Evolutionary conservation across 2,329 filamentous ascomycete genomes (phyloP), one percentile per base, ranked within the genome.

Genomic region (Aureobasidium sp.): DNA sequence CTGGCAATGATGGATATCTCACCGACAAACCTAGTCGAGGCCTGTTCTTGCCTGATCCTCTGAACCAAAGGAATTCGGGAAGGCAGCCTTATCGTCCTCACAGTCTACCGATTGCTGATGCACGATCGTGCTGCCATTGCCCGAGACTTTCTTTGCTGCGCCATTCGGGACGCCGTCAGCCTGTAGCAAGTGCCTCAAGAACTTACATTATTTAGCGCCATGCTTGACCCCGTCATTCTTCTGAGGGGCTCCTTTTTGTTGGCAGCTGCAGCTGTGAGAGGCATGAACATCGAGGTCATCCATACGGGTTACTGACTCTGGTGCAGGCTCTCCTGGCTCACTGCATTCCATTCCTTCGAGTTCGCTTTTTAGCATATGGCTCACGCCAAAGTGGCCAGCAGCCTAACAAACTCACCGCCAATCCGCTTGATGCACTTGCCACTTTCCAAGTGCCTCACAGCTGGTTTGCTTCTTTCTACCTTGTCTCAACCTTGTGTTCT

Each of bases 381-480:
- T 74, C 80, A 51, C 77, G 80, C 62, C 69, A 49, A 8, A 40
- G 32, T 47, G 44, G 45, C 27, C 35, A 38, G 30, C 34, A 37
- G 29, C 41, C 32, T 5, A 30, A 30, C 27, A 54, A 30, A 44
- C 42, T 24, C 25, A 25, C 17, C 21, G 16, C n/a, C 48, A 42
- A 35, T n/a, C 25, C 32, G 48, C 16, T 68, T 10, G 79, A 83
- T 61, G 65, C 64, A 54, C 62, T 79, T 17, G 76, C 79, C 29
- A 70, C 68, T 32, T 67, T 78, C 59, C 79, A 80, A 64, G 85
- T 96, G 30, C 90, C 91, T 19, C 93, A 97, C 70, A 79, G 79
- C 57, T 97, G 88, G 83, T 97, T 97, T 68, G 79, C 77, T 38
- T 86, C 93, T 61, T 97, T 95, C 71, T 97, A 98, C 67, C 64